A percentile compares a stretch with the other conserved stretches of the same genome.
phyloP scores from a whole-genome alignment of 345 rosid species.

The Reutealis trisperma region DNA sequence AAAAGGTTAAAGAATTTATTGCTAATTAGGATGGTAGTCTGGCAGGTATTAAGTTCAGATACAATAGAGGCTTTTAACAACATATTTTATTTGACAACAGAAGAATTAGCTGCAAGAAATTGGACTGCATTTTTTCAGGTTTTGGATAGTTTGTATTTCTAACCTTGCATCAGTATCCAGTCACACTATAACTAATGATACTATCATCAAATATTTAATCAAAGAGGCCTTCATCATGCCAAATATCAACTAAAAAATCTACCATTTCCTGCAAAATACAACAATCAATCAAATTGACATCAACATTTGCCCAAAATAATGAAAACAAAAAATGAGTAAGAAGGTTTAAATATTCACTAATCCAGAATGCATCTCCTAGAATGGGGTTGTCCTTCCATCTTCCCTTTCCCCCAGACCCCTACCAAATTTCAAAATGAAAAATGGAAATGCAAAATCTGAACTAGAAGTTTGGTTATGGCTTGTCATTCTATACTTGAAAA shows the following conservation, averaged over 20 bases:
- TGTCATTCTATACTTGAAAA: too few species aligned
- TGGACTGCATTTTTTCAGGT: neutral
- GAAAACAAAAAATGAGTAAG: neutral
- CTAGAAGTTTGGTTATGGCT: too few species aligned
- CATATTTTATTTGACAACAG: neutral
- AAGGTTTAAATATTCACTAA: too few species aligned
- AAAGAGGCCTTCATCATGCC: slow-evolving; percentile 82
- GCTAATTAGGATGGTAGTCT: neutral
- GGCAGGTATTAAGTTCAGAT: neutral
- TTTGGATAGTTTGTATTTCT: neutral
- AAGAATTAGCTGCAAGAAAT: slow-evolving; percentile 6
- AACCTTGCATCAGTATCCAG: slow-evolving; percentile 5
- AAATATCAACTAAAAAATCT: slow-evolving; percentile 86
- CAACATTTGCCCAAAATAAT: neutral
- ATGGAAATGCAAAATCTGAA: too few species aligned
- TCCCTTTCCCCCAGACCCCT: too few species aligned
- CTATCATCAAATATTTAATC: slow-evolving; percentile 44
- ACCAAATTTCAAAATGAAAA: too few species aligned
- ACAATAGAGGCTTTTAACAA: neutral
- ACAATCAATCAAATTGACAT: neutral
- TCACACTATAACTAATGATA: neutral
- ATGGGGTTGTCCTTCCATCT: too few species aligned
- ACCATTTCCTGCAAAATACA: slow-evolving; percentile 80
- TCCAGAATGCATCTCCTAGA: too few species aligned
- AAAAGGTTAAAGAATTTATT: neutral